Evolutionary conservation across 805 yeast species (phyloP).

Genomic region (Saccharomycopsis sp.): DNA sequence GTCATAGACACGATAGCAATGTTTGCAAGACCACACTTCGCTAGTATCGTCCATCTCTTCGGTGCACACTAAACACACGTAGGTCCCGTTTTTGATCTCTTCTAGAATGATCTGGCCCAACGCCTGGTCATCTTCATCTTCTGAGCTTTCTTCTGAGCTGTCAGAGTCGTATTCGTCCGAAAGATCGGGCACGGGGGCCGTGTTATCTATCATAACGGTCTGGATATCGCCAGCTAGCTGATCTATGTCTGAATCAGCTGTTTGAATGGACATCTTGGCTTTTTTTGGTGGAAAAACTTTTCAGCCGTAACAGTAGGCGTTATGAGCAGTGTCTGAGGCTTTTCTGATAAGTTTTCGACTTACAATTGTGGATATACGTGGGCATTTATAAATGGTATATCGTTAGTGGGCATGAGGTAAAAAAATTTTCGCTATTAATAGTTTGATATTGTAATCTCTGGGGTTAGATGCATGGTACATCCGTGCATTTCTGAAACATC

Average conservation of each 20-base stretch:
- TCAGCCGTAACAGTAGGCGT: no score
- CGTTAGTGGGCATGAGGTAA: no score
- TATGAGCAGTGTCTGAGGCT: no score
- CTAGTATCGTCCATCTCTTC: conserved; percentile 65
- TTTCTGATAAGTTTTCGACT: no score
- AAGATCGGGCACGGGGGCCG: neutral
- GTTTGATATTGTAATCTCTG: neutral
- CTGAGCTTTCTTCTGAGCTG: neutral
- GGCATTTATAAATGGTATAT: no score
- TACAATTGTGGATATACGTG: no score
- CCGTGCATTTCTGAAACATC: neutral
- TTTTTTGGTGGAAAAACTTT: neutral
- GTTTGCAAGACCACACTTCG: conserved; percentile 69
- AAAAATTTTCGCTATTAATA: neutral
- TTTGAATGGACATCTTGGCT: neutral
- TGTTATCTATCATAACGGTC: neutral
- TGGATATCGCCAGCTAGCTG: neutral
- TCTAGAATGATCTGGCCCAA: conserved; percentile 32
- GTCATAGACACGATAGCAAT: conserved; percentile 81
- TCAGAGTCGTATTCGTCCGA: neutral
- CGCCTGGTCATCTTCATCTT: neutral
- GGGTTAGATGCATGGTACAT: neutral
- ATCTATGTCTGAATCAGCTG: neutral
- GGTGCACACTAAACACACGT: conserved; percentile 84
- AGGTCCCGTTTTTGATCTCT: conserved; percentile 62